Base-by-base conservation (phyloP, 2,329 filamentous ascomycete genomes). In the Dactylonectria macrodidyma region DNA sequence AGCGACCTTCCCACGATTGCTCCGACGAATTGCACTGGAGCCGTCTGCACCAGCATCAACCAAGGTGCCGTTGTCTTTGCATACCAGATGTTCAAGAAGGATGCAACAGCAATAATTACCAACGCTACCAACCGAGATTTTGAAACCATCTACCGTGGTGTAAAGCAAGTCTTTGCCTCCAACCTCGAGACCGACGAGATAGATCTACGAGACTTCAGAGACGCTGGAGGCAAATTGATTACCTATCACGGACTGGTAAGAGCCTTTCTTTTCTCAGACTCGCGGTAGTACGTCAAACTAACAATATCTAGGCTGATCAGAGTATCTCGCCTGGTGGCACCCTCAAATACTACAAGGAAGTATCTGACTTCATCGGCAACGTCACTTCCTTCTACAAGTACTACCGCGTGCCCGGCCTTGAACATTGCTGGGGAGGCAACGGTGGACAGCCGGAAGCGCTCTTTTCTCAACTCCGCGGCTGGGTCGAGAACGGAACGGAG, bases 201-300 rank as follows among this genome's bases (percentile, higher is more conserved):
- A 4, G 47, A 65, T 36, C 14, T 65, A 16, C 22, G 22, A 3
- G 55, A 54, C 1, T 65, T 65, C 2, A 30, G 38, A 22, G 38
- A 55, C 3, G 38, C 38, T 6, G 62, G 62, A 9, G 56, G 62
- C 14, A 65, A 65, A 2, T 19, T 65, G 1, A 24, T 65, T 16
- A 59, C 55, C 9, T 65, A 54, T 30, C 62, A 65, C 14, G 62
- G 62, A 9, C 19, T 59, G 3, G 56, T 65, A 65, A 54, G 19
- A 19, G 19, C 19, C 19, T 19, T 19, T 19, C 19, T 19, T 19
- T 19, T 19, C 19, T 19, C 19, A 19, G 19, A 19, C 19, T 19
- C 19, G 19, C 19, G 19, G 19, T 19, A 19, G 62, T 30, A 26
- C 14, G 5, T 56, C 3, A 58, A 9, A 9, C 8, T 16, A 19